Conservation (phyloP, 495 filamentous ascomycete species). For the Massariosphaeria phaeospora region DNA sequence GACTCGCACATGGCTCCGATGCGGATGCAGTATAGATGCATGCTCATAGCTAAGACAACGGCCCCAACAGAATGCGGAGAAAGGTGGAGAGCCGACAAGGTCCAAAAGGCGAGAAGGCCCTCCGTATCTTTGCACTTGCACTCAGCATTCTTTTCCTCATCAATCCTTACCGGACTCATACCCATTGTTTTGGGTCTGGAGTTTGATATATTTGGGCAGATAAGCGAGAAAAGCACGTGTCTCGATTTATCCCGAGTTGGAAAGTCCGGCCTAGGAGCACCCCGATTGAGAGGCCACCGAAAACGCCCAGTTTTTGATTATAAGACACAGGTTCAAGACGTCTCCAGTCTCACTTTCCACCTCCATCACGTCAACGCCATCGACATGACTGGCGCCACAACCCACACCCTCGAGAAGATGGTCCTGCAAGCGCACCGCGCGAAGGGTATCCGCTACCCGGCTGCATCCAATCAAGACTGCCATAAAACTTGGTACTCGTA, state of each 20-base stretch:
- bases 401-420: conserved; percentile 20
- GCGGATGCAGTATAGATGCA: neutral
- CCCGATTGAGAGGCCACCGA: neutral
- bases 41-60: too few species aligned
- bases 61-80: conserved; percentile 1
- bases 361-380: neutral
- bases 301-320: neutral
- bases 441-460: conserved; percentile 23
- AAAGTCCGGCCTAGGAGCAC: neutral
- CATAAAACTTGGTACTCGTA: conserved; percentile 30
- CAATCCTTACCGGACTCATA: neutral
- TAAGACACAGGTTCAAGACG: neutral
- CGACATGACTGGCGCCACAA: conserved; percentile 13
- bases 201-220: neutral
- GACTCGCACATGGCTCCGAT: neutral
- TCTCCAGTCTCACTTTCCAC: neutral
- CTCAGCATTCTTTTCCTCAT: neutral
- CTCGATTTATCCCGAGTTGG: neutral
- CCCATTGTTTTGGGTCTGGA: neutral
- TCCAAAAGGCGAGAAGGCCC: neutral
- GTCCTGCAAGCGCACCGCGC: conserved; percentile 26
- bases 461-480: conserved; percentile 15
- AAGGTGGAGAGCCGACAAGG: conserved; percentile 6
- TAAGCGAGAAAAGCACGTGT: neutral
- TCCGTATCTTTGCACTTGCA: neutral